Evolutionary conservation across 192 early-diverging fungal genomes (phyloP), one percentile per base, ranked within the genome.

Genomic region (Mortierella hygrophila): DNA sequence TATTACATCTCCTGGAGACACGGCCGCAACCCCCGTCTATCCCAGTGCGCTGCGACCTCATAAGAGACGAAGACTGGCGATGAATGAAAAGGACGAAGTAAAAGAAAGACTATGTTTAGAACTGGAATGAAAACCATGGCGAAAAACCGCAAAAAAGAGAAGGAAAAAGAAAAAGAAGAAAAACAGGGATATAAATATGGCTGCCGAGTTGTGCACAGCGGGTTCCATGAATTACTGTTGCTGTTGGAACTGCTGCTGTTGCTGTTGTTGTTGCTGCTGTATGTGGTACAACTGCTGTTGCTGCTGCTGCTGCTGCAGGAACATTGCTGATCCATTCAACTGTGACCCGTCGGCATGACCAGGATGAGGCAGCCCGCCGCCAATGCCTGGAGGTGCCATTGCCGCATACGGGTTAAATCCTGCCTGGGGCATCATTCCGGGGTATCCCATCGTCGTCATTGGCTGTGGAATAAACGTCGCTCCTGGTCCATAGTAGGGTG

Each of bases 341-440:
- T 80, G 79, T 13, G 82, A 74, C 1, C 68, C 69, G 11, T 78
- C 77, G 10, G 60, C 21, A 70, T 78, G 75, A 26, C 76, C 65
- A 35, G 78, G 52, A 13, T 65, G 78, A 47, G 80, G 47, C 40
- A 68, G 23, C 13, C 74, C 54, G 4, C 68, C 47, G 29, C 74
- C 54, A 7, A 86, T 80, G 29, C 84, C 84, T 6, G 84, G 84
- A 55, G 84, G 84, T 29, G 84, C 76, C 71, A 78, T 77, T 8
- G 79, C 16, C 2, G 68, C 79, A 29, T 86, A 86, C 20, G 84
- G 84, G 42, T 78, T 80, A 35, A 74, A 86, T 52, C 84, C 84
- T 11, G 75, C 49, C 18, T 86, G 84, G 13, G 75, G 75, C 70
- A 86, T 78, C 75, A 86, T 86, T 23, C 75, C 79, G 29, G 79